Evolutionary conservation across 2,329 filamentous ascomycete genomes (phyloP), one percentile per base, ranked within the genome.

Genomic region (Colletotrichum horii): DNA sequence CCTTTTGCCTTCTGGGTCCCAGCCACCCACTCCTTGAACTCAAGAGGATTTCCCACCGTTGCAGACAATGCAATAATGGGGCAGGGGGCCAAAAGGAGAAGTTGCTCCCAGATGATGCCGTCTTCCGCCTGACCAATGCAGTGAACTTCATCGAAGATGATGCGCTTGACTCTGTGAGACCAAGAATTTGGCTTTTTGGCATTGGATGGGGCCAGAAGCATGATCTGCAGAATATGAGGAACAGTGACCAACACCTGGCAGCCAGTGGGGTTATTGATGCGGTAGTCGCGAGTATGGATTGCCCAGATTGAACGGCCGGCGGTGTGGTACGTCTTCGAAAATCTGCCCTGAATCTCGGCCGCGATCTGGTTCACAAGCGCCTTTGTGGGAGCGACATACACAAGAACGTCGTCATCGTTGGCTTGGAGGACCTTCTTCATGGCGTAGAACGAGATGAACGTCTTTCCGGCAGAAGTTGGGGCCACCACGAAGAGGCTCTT

Each of bases 101-200:
- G 87, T 80, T 96, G 94, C 79, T 96, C 94, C 94, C 94, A 96
- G 24, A 76, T 70, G 34, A 76, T 71, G 19, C 75, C 75, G 78
- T 96, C 94, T 9, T 95, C 93, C 0, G 92, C 90, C 81, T 96
- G 92, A 0, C 94, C 93, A 75, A 96, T 96, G 38, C 91, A 95
- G 81, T 96, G 94, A 3, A 96, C 92, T 84, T 96, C 94, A 80
- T 96, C 94, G 74, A 96, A 96, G 66, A 96, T 95, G 80, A 96
- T 95, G 65, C 93, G 89, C 79, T 91, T 94, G 16, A 96, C 89
- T 68, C 93, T 87, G 5, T 88, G 87, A 0, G 93, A 90, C 94
- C 94, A 96, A 1, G 87, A 83, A 32, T 79, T 84, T 2, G 78
- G 65, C 3, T 86, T 85, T 11, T 88, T 90, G 5, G 93, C 92